These are phyloP conservation scores for Vickermania ingenoplastis DNA, from an alignment of 208 protist genomes.

Conservation along the genomic window DNA sequence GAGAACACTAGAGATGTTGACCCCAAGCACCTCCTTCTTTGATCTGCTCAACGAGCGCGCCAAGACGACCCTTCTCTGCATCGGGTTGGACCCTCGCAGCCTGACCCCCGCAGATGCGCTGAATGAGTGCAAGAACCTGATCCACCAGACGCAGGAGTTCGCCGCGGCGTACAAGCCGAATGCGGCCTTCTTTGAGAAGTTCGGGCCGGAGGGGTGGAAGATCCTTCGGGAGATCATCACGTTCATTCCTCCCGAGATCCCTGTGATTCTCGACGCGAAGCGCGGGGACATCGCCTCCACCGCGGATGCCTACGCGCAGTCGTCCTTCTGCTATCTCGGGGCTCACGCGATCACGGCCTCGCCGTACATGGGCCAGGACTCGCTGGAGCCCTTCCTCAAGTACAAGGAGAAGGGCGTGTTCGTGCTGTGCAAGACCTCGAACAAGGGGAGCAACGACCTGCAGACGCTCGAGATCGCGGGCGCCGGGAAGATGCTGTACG, in stretches of 20 bases:
- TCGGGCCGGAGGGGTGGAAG: slow-evolving; percentile 61
- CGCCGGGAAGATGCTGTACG: slow-evolving; percentile 48
- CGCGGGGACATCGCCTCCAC: slow-evolving; percentile 84
- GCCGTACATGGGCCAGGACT: slow-evolving; percentile 85
- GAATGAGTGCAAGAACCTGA: slow-evolving; percentile 61
- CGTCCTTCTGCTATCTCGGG: slow-evolving; percentile 66
- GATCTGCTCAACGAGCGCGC: slow-evolving; percentile 75
- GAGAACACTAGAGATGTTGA: slow-evolving; percentile 1
- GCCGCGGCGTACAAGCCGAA: slow-evolving; percentile 86
- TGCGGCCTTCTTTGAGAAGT: slow-evolving; percentile 83
- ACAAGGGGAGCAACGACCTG: slow-evolving; percentile 81
- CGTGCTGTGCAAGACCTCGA: slow-evolving; percentile 84
- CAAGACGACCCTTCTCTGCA: slow-evolving; percentile 70
- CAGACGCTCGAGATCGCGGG: slow-evolving; percentile 57
- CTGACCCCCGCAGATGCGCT: slow-evolving; percentile 47
- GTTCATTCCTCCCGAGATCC: slow-evolving; percentile 58
- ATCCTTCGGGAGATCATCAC: slow-evolving; percentile 53
- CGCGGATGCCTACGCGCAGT: slow-evolving; percentile 75
- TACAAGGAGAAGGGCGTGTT: slow-evolving; percentile 72
- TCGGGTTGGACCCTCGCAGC: slow-evolving; percentile 76
- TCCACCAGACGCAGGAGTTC: slow-evolving; percentile 71
- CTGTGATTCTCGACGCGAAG: slow-evolving; percentile 83
- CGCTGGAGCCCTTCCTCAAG: slow-evolving; percentile 66
- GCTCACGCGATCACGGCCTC: slow-evolving; percentile 81
- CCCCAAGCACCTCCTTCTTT: slow-evolving; percentile 38